Percentiles rank a stretch among this genome's conserved stretches.
Conservation (phyloP, 495 filamentous ascomycete species). For the Chaetomium tenue region DNA sequence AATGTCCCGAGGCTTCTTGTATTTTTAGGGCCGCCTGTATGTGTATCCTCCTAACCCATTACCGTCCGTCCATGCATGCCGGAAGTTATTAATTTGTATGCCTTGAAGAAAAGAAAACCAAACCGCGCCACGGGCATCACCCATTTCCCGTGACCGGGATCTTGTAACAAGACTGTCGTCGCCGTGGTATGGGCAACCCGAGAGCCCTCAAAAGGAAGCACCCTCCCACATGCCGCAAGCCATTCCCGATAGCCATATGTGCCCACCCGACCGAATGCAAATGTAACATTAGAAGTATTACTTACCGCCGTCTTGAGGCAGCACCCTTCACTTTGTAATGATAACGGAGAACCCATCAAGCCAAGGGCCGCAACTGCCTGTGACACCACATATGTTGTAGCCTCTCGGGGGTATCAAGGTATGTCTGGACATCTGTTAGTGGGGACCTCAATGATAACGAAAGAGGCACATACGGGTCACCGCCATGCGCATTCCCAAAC, state of each 20-base stretch:
- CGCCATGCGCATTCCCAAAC: constrained; percentile 79
- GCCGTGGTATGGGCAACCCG: background rate
- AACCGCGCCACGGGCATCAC: background rate
- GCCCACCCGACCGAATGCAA: background rate
- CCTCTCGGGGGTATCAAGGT: constrained; percentile 87
- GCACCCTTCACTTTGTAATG: constrained; percentile 59
- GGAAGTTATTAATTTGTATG: background rate
- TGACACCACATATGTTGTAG: constrained; percentile 83
- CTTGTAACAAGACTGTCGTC: background rate
- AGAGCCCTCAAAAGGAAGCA: background rate
- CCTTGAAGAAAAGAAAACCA: background rate
- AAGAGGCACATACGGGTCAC: constrained; percentile 66
- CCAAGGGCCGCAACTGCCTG: constrained; percentile 78
- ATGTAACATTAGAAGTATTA: background rate
- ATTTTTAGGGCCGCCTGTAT: background rate
- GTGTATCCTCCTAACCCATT: background rate
- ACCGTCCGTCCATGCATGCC: background rate
- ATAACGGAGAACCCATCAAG: constrained; percentile 87
- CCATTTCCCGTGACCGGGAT: background rate
- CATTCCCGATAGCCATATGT: background rate
- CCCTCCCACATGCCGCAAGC: background rate
- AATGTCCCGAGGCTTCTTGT: background rate
- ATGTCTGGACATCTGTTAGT: constrained; percentile 54
- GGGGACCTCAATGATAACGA: constrained; percentile 2
- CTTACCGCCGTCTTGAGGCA: background rate